Conservation (phyloP, 2,329 filamentous ascomycete species). For the Diplodia seriata region DNA sequence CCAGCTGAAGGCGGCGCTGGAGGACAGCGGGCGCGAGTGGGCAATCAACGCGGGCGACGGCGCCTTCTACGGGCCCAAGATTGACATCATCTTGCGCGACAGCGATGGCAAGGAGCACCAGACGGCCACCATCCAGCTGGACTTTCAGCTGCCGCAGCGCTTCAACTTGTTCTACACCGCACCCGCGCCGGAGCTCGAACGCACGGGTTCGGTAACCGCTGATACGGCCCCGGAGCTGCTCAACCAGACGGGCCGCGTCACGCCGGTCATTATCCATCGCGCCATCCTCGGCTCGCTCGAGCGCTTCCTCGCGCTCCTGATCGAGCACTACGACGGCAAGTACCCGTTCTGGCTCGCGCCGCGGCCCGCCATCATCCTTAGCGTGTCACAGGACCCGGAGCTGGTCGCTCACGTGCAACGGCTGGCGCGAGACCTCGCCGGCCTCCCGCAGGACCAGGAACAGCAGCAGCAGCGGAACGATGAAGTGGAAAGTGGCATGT, state of each 20-base stretch:
- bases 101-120: conserved; percentile 82
- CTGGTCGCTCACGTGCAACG: conserved; percentile 59
- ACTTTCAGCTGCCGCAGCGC: conserved; percentile 85
- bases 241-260: conserved; percentile 57
- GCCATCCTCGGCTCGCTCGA: conserved; percentile 86
- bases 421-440: conserved; percentile 37
- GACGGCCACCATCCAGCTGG: conserved; percentile 86
- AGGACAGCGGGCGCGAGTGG: conserved; percentile 72
- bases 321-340: conserved; percentile 79
- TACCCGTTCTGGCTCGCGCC: conserved; percentile 93
- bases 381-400: conserved; percentile 66
- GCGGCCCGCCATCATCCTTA: conserved; percentile 75
- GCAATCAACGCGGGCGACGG: conserved; percentile 80
- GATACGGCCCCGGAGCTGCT: conserved; percentile 20
- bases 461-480: not conserved
- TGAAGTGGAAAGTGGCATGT: too few species aligned
- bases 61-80: conserved; percentile 91
- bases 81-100: conserved; percentile 82
- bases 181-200: conserved; percentile 68
- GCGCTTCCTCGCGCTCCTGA: conserved; percentile 81
- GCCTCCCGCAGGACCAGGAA: too few species aligned
- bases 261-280: conserved; percentile 81
- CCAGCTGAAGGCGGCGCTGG: conserved; percentile 69
- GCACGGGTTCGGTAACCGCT: not conserved
- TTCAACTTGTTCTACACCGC: conserved; percentile 79